phyloP scores from a whole-genome alignment of 1,139 yeast species.

The Williopsis jadinii region DNA sequence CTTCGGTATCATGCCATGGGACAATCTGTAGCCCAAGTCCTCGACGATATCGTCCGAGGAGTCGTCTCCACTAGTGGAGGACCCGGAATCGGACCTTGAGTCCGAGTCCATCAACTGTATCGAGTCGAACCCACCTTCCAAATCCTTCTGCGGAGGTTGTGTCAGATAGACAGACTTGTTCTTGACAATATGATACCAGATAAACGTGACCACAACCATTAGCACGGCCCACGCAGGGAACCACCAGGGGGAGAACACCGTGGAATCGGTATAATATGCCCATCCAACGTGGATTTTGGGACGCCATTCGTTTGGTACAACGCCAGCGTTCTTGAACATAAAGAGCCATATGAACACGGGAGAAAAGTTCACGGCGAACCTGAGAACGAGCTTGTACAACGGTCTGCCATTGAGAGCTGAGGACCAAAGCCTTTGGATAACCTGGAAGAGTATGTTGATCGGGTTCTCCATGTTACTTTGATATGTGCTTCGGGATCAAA shows the following conservation, averaged over 20 bases:
- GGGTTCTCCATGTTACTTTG: too few species aligned
- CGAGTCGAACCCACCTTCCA: background rate
- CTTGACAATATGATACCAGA: constrained; percentile 12
- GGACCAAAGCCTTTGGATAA: constrained; percentile 2
- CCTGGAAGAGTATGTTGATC: background rate
- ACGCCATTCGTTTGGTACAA: constrained; percentile 47
- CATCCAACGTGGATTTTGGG: constrained; percentile 49
- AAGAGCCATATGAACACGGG: constrained; percentile 52
- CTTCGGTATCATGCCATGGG: background rate
- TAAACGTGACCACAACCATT: constrained; percentile 2
- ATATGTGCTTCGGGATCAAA: too few species aligned
- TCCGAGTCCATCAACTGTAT: background rate
- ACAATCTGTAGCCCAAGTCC: background rate
- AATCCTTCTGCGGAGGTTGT: background rate
- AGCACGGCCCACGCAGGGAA: constrained; percentile 15
- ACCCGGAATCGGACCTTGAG: background rate
- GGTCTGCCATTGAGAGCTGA: constrained; percentile 9
- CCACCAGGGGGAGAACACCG: constrained; percentile 23
- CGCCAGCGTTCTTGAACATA: constrained; percentile 54
- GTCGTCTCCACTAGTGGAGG: background rate
- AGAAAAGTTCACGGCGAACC: constrained; percentile 42
- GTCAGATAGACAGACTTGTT: background rate
- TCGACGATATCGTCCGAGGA: background rate
- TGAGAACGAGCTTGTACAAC: constrained; percentile 22
- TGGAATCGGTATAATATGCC: constrained; percentile 35